Conservation (phyloP, 2,329 filamentous ascomycete species). For the Colletotrichum plurivorum region DNA sequence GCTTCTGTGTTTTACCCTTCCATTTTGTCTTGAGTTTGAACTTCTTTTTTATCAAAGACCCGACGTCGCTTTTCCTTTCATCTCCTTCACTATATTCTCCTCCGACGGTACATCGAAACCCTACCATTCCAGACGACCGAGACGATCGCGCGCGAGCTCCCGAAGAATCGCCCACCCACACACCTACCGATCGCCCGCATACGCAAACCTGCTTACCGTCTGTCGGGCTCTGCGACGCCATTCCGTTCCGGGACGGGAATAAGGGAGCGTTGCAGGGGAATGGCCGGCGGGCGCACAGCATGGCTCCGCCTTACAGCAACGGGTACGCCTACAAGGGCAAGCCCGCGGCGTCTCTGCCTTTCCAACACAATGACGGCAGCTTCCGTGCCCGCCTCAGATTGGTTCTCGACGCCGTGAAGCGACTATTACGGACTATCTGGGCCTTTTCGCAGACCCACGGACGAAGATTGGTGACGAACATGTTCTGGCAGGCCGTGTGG, state of each 20-base stretch:
- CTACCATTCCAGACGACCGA: slow-evolving; percentile 24
- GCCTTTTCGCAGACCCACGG: slow-evolving; percentile 37
- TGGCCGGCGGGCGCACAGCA: slow-evolving; percentile 46
- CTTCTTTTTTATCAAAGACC: slow-evolving; percentile 4
- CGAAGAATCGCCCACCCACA: slow-evolving; percentile 8
- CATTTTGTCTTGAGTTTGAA: neutral
- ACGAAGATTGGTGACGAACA: slow-evolving; percentile 29
- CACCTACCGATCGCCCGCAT: slow-evolving; percentile 13
- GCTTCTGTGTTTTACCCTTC: neutral
- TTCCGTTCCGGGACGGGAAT: slow-evolving; percentile 31
- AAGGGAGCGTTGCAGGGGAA: slow-evolving; percentile 42
- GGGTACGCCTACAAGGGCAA: slow-evolving; percentile 41
- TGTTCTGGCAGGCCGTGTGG: slow-evolving; percentile 30
- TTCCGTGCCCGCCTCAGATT: slow-evolving; percentile 40
- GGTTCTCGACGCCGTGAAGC: slow-evolving; percentile 18
- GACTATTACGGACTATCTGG: slow-evolving; percentile 28
- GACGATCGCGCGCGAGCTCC: slow-evolving; percentile 31
- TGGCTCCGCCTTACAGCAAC: slow-evolving; percentile 56
- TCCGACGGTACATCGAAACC: neutral
- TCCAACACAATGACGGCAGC: slow-evolving; percentile 41
- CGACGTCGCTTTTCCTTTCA: slow-evolving; percentile 2
- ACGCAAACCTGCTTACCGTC: slow-evolving; percentile 29
- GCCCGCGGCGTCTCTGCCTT: slow-evolving; percentile 20
- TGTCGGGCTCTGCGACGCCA: slow-evolving; percentile 18
- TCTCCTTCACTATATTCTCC: neutral